Conservation (phyloP, 345 rosid genomes). For the Viola odorata region DNA sequence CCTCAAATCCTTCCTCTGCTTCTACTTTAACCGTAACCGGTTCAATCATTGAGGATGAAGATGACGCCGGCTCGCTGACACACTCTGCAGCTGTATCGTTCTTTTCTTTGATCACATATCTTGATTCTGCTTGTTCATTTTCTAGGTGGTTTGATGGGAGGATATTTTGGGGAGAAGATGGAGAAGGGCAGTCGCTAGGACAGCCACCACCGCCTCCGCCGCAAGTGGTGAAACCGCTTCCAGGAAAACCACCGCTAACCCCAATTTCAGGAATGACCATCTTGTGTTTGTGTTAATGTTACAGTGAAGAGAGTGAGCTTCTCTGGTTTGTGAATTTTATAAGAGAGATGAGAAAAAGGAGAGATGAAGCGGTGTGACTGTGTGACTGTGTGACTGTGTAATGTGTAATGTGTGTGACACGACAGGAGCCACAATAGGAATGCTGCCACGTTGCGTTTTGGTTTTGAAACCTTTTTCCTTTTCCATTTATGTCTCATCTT, state of each 20-base stretch:
- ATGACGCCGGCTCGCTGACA: not conserved
- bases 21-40: conserved; percentile 10
- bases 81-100: no score
- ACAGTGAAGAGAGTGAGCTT: not conserved
- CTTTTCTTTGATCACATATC: no score
- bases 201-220: not conserved
- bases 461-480: not conserved
- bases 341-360: not conserved
- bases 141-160: not conserved
- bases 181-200: not conserved
- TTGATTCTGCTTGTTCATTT: not conserved
- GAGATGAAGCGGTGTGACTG: not conserved
- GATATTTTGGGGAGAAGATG: not conserved
- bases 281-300: not conserved
- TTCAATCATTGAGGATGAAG: not conserved
- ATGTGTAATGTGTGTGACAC: not conserved
- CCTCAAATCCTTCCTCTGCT: conserved; percentile 16
- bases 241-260: not conserved
- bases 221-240: not conserved
- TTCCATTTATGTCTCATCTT: not conserved
- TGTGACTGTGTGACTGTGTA: not conserved
- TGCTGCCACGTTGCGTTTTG: not conserved
- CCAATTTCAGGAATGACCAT: not conserved
- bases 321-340: not conserved
- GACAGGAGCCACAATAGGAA: not conserved